phyloP scores from a whole-genome alignment of 768 basidiomycete species.

The Rhodotorula taiwanensis region DNA sequence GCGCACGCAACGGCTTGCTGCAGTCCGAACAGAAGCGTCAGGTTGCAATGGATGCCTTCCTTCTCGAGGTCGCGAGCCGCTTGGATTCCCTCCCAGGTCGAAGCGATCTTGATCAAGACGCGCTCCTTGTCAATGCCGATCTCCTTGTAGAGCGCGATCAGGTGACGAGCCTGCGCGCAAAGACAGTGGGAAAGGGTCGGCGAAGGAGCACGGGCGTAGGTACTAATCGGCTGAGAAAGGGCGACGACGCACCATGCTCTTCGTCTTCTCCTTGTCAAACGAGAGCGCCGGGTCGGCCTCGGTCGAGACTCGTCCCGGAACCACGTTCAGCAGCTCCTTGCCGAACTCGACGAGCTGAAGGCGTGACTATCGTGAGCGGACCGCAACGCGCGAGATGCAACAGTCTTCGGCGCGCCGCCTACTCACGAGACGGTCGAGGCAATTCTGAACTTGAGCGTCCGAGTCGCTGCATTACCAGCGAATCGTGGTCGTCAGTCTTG shows the following conservation, averaged over 20 bases:
- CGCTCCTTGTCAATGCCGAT: constrained; percentile 88
- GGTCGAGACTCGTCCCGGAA: constrained; percentile 97
- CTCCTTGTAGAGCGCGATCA: constrained; percentile 92
- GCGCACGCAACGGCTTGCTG: constrained; percentile 97
- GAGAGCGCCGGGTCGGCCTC: constrained; percentile 97
- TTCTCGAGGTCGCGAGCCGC: constrained; percentile 91
- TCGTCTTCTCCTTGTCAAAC: constrained; percentile 87
- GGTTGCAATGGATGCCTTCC: constrained; percentile 94
- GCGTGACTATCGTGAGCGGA: not conserved
- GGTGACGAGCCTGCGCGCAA: constrained; percentile 51
- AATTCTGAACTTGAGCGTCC: constrained; percentile 67
- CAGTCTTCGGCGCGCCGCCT: not conserved
- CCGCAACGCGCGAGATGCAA: too few relatives aligned
- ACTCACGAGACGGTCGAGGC: constrained; percentile 80
- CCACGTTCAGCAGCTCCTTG: constrained; percentile 85
- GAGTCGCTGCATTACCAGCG: constrained; percentile 50
- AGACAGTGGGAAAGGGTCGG: too few relatives aligned
- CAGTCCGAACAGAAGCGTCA: constrained; percentile 97
- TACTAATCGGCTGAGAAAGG: not conserved
- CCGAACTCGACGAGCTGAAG: constrained; percentile 91
- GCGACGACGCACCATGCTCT: constrained; percentile 59
- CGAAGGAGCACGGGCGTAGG: not conserved
- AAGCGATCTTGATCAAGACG: constrained; percentile 96
- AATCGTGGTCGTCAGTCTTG: too few relatives aligned
- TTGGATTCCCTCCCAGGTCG: constrained; percentile 99